Base-by-base conservation (phyloP, 768 basidiomycete species). In the Boletellus sp. region DNA sequence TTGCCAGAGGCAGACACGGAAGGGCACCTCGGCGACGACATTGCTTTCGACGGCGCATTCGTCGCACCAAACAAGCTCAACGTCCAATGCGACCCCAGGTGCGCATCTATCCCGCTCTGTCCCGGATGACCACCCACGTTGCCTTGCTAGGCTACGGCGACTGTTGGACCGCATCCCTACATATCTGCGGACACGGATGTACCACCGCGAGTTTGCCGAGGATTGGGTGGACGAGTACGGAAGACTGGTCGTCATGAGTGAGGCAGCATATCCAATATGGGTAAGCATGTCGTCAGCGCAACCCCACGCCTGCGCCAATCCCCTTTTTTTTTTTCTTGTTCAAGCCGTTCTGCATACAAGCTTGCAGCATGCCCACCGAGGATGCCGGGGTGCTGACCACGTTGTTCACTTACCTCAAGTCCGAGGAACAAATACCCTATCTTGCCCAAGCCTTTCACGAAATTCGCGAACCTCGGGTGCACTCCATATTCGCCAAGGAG, bases 381-480 rank as follows among this genome's bases (percentile, higher is more conserved):
- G 70, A 71, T 44, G 69, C 68, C 6, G 60, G 60, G 12, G 70
- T 71, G 15, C 52, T 71, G 13, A 52, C 63, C 42, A 68, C 63
- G 2, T 50, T 71, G 47, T 69, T 70, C 45, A 72, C 79, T 15
- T 72, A 75, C 22, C 70, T 85, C 19, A 71, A 74, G 38, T 63
- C 68, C 35, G 66, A 67, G 52, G 71, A 74, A 17, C 78, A 85
- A 47, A 67, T 85, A 23, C 61, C 73, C 2, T 71, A 74, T 45
- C 65, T 85, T 40, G 64, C 82, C 20, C 69, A 69, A 17, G 84
- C 79, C 16, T 84, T 79, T 60, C 79, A 84, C 56, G 83, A 85
- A 54, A 69, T 84, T 46, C 74, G 83, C 31, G 74, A 80, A 60
- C 67, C 73, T 16, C 75, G 81, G 8, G 76, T 69, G 43, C 63